Evolutionary conservation across 768 basidiomycete genomes (phyloP).

Genomic region (Ramaria sp.): DNA sequence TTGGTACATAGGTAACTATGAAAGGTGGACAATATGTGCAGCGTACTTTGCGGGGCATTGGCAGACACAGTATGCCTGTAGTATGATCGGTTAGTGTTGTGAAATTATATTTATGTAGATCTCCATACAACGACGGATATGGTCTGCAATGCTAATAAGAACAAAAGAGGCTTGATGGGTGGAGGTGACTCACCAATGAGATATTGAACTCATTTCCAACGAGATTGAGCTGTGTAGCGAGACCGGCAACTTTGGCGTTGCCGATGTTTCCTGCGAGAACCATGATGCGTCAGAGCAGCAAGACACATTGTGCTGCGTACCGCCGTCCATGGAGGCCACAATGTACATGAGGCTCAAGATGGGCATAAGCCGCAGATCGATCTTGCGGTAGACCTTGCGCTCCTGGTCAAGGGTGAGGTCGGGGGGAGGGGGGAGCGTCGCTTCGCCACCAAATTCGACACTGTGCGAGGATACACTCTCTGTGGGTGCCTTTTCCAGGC

Average conservation of each 20-base stretch:
- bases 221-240: slow-evolving; percentile 23
- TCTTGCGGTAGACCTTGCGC: slow-evolving; percentile 43
- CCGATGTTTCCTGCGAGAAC: slow-evolving; percentile 26
- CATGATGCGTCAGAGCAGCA: not conserved
- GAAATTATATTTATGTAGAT: too few relatives aligned
- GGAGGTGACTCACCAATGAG: not conserved
- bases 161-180: too few relatives aligned
- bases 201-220: not conserved
- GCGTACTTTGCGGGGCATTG: slow-evolving; percentile 63
- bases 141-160: too few relatives aligned
- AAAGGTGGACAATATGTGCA: too few relatives aligned
- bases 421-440: slow-evolving; percentile 32
- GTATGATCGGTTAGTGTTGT: not conserved
- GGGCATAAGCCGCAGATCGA: slow-evolving; percentile 29
- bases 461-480: too few relatives aligned
- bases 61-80: slow-evolving; percentile 45
- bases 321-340: slow-evolving; percentile 32
- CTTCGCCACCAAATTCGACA: slow-evolving; percentile 34
- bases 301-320: not conserved
- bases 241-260: slow-evolving; percentile 42
- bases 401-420: slow-evolving; percentile 37
- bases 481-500: too few relatives aligned
- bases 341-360: slow-evolving; percentile 30
- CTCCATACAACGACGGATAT: too few relatives aligned
- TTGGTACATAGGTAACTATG: not conserved